phyloP scores from a whole-genome alignment of 495 filamentous ascomycete genomes.

The Zalerion maritima region DNA sequence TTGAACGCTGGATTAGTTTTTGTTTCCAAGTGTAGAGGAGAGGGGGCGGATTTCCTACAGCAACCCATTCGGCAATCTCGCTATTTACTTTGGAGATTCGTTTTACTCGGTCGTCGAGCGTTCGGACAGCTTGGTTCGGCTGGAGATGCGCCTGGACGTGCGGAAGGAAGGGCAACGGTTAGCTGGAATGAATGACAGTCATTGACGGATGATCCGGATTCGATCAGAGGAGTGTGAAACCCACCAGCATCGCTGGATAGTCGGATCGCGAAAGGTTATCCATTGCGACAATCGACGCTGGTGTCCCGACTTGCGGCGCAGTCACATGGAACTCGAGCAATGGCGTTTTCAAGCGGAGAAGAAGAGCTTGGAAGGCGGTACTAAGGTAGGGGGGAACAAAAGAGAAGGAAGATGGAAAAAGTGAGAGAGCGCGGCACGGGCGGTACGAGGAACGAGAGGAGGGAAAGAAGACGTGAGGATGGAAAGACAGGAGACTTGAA shows the following conservation, averaged over 20 bases:
- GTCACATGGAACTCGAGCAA: too few relatives aligned
- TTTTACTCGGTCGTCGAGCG: conserved; percentile 78
- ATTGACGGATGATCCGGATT: not conserved
- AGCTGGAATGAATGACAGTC: not conserved
- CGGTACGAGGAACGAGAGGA: not conserved
- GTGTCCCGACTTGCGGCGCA: too few relatives aligned
- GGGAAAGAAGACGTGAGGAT: not conserved
- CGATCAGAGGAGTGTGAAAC: too few relatives aligned
- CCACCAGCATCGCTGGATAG: conserved; percentile 92
- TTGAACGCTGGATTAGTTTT: conserved; percentile 12
- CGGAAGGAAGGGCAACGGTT: conserved; percentile 1
- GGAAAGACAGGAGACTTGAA: conserved; percentile 12
- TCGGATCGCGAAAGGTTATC: conserved; percentile 77
- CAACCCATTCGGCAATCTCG: conserved; percentile 93
- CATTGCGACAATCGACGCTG: conserved; percentile 21
- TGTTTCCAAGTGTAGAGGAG: conserved; percentile 1
- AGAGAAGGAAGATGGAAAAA: conserved; percentile 6
- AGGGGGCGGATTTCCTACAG: conserved; percentile 41
- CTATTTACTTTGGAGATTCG: conserved; percentile 73
- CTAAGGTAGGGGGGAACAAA: not conserved
- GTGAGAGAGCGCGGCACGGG: conserved; percentile 3
- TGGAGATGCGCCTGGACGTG: conserved; percentile 57
- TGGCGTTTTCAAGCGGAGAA: conserved; percentile 1
- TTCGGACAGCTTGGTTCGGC: conserved; percentile 68
- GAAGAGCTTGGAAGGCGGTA: not conserved